Evolutionary conservation across 164 flowering plant species (phyloP), one percentile per base, ranked within the genome.

Genomic region (Piper longum): DNA sequence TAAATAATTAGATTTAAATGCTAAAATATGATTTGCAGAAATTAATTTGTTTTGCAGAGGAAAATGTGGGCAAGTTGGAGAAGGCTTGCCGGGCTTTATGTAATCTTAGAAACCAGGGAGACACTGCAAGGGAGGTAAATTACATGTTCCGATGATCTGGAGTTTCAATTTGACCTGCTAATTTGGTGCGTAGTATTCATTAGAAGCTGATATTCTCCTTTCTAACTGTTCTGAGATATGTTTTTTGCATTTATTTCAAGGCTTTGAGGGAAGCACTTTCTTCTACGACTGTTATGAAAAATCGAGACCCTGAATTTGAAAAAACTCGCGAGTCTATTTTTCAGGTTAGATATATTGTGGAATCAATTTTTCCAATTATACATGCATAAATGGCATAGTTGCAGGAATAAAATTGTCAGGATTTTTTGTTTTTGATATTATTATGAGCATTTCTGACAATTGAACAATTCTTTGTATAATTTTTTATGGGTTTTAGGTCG

Each of bases 261-360:
- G 81, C 71, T 41, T 67, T 91, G 70, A 79, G 79, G 74, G 88
- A 83, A 74, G 83, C 70, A 36, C 78, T 91, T 19, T 81, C 83
- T 59, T 71, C 88, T 70, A 78, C 64, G 74, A 59, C 79, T 72
- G 59, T 60, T 43, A 64, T 77, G 52, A 75, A 71, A 73, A 69
- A 77, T 57, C 67, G 58, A 59, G 76, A 79, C 59, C 85, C 82
- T 16, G 85, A 84, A 54, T 86, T 91, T 70, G 83, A 71, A 41
- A 77, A 75, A 68, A 86, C 89, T 36, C 98, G 98, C 64, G 88
- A 86, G 69, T 78, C 89, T 16, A 77, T 91, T 76, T 85, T 91
- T 71, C 89, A 86, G 91, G 98, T 91, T 63, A 68, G 78, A 42
- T 61, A 52, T 11, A 41, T 40, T 43, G 2, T 36, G 7, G 57